Base-by-base conservation (phyloP, 2,329 filamentous ascomycete species). In the Hypomyces perniciosus region DNA sequence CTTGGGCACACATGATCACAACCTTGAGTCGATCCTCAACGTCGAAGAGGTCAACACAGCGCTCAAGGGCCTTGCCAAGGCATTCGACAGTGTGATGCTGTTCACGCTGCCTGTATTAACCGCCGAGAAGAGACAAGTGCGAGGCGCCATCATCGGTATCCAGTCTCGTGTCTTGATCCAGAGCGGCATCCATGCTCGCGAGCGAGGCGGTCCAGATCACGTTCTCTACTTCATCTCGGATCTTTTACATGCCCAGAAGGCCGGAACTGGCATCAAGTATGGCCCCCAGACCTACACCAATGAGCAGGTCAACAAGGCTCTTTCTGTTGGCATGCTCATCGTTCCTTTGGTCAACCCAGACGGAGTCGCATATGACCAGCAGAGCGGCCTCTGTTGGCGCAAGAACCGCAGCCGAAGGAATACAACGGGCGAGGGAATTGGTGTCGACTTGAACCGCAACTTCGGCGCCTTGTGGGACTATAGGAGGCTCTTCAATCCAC, bases 401-500 rank as follows among this genome's bases (percentile, higher is more conserved):
- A 80, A 79, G 68, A 80, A 80, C 62, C 73, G 77, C 33, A 79
- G 78, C 61, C 66, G 72, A 0, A 62, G 61, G 26, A 68, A 63
- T 28, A 65, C 69, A 1, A 63, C 56, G 0, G 57, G 63, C 1
- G 62, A 66, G 4, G 64, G 65, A 8, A 50, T 75, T 28, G 77
- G 76, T 13, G 67, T 80, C 31, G 78, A 81, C 56, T 65, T 80
- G 45, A 80, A 80, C 63, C 71, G 78, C 47, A 81, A 80, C 66
- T 80, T 80, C 57, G 76, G 80, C 61, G 77, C 79, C 62, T 61
- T 80, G 6, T 83, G 78, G 75, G 72, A 83, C 64, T 77, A 73
- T 57, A 65, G 60, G 31, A 65, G 65, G 49, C 63, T 68, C 44
- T 79, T 77, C 61, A 67, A 66, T 33, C 52, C 63, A 0, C 58